Evolutionary conservation across 345 rosid genomes (phyloP), one percentile per base, ranked within the genome.

Genomic region (Eucalyptus camaldulensis): DNA sequence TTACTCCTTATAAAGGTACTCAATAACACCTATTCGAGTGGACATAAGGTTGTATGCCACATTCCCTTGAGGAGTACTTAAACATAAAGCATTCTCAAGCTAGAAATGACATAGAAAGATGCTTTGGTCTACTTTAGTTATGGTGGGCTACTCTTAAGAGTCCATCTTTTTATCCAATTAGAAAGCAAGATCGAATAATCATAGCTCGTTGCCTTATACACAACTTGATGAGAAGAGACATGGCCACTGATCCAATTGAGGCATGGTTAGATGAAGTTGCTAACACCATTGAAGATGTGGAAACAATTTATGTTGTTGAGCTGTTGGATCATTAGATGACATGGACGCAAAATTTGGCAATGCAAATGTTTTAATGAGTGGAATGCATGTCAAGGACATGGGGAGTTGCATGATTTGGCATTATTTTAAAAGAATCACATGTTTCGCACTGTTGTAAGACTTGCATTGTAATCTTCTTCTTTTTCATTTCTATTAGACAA

Each of bases 241-340:
- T 56, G 29, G 62, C 13, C 29, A 22, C 0, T 24, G 0, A 56
- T 56, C 62, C 62, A 24, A 56, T 10, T 56, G 6, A 56, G 62
- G 27, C 62, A 56, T 22, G 29, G 62, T 56, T 24, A 56, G 29
- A 56, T 22, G 29, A 56, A 56, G 13, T 56, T 24, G 62, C 13
- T 9, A 24, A 56, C 29, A 24, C 6, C 13, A 24, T 53, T 53
- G 5, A 53, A 56, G 62, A 24, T 56, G 62, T 24, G 3, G 6
- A 56, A 56, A 25, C 13, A 56, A 56, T 24, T 56, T 0, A 56
- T 56, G 62, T 56, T 24, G 29, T 56, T 56, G 62, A 56, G 13
- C 0, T 0, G 2, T 24, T 56, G 29, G 6, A 24, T 56, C 29
- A 2, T 2, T 56, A 5, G 29, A 56, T 25, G 29, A 24, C 13